Evolutionary conservation across 2,329 filamentous ascomycete genomes (phyloP), one percentile per base, ranked within the genome.

Genomic region (Sporothrix protearum): DNA sequence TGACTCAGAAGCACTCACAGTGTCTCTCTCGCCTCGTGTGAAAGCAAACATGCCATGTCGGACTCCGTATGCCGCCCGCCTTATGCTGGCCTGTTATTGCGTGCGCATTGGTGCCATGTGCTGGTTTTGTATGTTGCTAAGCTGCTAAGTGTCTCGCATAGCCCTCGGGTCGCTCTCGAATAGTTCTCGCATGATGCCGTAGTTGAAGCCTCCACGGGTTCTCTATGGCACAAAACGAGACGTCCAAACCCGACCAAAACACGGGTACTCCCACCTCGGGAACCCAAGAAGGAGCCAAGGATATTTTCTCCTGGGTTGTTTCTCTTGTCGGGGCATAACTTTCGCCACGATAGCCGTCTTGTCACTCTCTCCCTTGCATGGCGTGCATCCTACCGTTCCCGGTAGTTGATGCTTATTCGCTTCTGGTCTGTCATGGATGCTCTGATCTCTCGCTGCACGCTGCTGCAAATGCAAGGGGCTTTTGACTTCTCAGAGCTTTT

Each of bases 381-480:
- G 61, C 10, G 22, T 39, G 28, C 47, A 25, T 53, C 30, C 14
- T 51, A 19, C 6, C 42, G 63, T n/a, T n/a, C 33, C 47, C 64
- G n/a, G n/a, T 30, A 51, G 28, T 47, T 36, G 8, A 28, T 22
- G 64, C 30, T 53, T 10, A 68, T 68, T 51, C 68, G 51, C 16
- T 49, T 28, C 42, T 61, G 42, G 12, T 14, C 16, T 47, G 33
- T 59, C 25, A 55, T 59, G 33, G 47, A 14, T 30, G 61, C 19
- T 36, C 28, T 51, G 64, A 51, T 49, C 45, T 45, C 39, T 67
- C 36, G 64, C 64, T 51, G 64, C 53, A 61, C 39, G 53, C 68
- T 61, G 39, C 22, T 61, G 53, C 39, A 61, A 47, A 59, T 69
- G 68, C 68, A 69, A 70, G 68, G 68, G 68, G 68, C 25, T 3